phyloP scores from a whole-genome alignment of 2,329 filamentous ascomycete species.

The Clonostachys byssicola region DNA sequence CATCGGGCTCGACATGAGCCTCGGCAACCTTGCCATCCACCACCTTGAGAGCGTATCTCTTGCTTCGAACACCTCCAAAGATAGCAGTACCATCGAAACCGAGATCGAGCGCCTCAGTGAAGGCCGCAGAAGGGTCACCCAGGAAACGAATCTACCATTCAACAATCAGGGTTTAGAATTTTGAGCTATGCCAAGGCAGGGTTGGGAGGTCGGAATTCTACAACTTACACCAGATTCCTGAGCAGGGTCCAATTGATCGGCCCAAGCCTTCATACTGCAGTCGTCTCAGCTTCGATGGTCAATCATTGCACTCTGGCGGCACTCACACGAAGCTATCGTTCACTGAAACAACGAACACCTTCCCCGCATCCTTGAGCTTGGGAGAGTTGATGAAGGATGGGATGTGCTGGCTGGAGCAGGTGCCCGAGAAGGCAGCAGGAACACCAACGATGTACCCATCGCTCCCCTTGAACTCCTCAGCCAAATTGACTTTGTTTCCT shows the following conservation, averaged over 20 bases:
- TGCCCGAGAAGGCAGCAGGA: slow-evolving; percentile 68
- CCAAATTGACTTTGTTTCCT: slow-evolving; percentile 85
- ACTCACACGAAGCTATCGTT: slow-evolving; percentile 93
- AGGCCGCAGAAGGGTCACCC: slow-evolving; percentile 72
- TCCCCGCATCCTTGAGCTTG: slow-evolving; percentile 72
- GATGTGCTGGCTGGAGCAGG: slow-evolving; percentile 63
- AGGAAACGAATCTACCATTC: slow-evolving; percentile 76
- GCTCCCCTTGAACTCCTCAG: slow-evolving; percentile 65
- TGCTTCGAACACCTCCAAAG: slow-evolving; percentile 79
- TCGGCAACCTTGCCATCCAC: slow-evolving; percentile 83
- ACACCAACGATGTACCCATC: slow-evolving; percentile 84
- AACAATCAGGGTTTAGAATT: background rate
- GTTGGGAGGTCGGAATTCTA: background rate
- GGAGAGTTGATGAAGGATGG: slow-evolving; percentile 82
- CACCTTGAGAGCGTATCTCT: slow-evolving; percentile 81
- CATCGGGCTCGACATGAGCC: slow-evolving; percentile 82
- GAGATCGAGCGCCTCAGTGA: slow-evolving; percentile 80
- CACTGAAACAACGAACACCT: slow-evolving; percentile 86
- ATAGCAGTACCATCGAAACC: slow-evolving; percentile 73
- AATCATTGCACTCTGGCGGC: background rate
- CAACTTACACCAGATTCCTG: slow-evolving; percentile 71
- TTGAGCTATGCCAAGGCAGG: slow-evolving; percentile 10
- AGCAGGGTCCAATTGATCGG: slow-evolving; percentile 68
- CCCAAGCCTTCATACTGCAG: slow-evolving; percentile 85
- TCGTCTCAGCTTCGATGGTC: background rate